A percentile compares a stretch with the other conserved stretches of the same genome.
Conservation (phyloP, 176 grass and related monocot species). For the Avena atlantica region DNA sequence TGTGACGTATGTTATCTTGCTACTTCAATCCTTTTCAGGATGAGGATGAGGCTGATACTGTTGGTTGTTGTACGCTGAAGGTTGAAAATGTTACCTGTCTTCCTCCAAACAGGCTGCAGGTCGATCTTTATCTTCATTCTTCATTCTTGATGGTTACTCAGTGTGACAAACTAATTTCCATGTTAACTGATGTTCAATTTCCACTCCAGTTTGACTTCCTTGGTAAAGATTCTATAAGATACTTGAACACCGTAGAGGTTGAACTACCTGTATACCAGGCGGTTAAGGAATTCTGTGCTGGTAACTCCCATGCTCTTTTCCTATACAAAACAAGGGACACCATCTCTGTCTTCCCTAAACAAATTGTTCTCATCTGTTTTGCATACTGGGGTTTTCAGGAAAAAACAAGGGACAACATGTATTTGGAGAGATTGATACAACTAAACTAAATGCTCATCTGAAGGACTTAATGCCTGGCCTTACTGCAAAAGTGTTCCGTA, state of each 20-base stretch:
- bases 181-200: constrained; percentile 12
- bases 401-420: constrained; percentile 50
- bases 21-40: constrained; percentile 59
- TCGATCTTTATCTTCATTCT: constrained; percentile 37
- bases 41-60: constrained; percentile 94
- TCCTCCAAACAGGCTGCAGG: constrained; percentile 86
- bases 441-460: constrained; percentile 85
- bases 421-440: constrained; percentile 85
- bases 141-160: constrained; percentile 12
- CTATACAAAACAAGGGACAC: neutral
- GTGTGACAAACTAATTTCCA: constrained; percentile 22
- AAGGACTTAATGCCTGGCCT: constrained; percentile 95
- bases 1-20: neutral
- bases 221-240: constrained; percentile 99
- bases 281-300: constrained; percentile 77
- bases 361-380: constrained; percentile 33
- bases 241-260: constrained; percentile 89
- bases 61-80: constrained; percentile 93
- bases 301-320: constrained; percentile 38
- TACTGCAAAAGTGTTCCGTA: constrained; percentile 99
- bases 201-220: constrained; percentile 91
- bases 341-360: neutral
- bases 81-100: constrained; percentile 90
- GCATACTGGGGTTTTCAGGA: constrained; percentile 48
- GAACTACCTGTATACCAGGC: constrained; percentile 81